phyloP scores from a whole-genome alignment of 2,329 filamentous ascomycete genomes.

The Ampelomyces quisqualis region DNA sequence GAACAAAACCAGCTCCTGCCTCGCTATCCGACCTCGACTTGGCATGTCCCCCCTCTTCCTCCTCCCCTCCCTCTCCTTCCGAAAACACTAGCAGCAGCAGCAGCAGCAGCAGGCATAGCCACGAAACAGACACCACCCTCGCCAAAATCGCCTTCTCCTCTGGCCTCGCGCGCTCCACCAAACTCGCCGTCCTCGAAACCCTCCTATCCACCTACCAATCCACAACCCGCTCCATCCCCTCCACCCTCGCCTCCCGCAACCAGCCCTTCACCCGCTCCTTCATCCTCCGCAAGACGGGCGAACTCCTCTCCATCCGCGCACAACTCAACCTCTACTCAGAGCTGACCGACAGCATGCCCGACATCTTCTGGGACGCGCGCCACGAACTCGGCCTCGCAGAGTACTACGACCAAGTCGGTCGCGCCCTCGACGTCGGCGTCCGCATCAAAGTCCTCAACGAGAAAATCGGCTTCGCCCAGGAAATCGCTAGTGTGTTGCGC shows the following conservation, averaged over 20 bases:
- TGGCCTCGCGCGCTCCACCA: conserved; percentile 86
- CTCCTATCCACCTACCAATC: conserved; percentile 82
- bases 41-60: neutral
- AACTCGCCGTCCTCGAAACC: conserved; percentile 86
- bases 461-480: conserved; percentile 96
- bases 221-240: conserved; percentile 79
- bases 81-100: conserved; percentile 47
- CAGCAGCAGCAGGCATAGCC: conserved; percentile 32
- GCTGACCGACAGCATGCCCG: conserved; percentile 89
- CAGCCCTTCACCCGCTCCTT: conserved; percentile 66
- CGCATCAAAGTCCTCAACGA: conserved; percentile 90
- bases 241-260: conserved; percentile 66
- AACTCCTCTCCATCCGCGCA: conserved; percentile 83
- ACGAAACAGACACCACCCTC: conserved; percentile 63
- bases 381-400: conserved; percentile 88
- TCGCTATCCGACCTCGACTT: conserved; percentile 21
- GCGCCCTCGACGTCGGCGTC: conserved; percentile 85
- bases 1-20: conserved; percentile 73
- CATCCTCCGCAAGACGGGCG: conserved; percentile 90
- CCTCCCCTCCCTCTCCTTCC: conserved; percentile 45
- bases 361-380: conserved; percentile 93
- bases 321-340: conserved; percentile 97
- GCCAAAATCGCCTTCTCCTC: conserved; percentile 97
- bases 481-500: conserved; percentile 85
- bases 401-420: conserved; percentile 92